Evolutionary conservation across 176 grass and related monocot genomes (phyloP).

Genomic region (Carex scoparia): DNA sequence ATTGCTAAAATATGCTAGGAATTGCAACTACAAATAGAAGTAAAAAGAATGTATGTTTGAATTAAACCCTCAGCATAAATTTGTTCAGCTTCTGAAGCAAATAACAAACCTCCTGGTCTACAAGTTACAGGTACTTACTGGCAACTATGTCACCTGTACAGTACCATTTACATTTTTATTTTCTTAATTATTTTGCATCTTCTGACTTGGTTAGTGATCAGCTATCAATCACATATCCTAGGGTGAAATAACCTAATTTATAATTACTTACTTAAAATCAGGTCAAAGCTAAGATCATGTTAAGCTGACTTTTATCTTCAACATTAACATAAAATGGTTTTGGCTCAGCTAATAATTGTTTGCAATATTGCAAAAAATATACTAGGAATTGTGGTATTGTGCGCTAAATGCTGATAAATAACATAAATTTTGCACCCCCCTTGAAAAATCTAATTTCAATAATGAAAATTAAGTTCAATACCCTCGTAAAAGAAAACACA

Average conservation of each 20-base stretch:
- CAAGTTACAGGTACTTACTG: neutral
- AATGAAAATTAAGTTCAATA: neutral
- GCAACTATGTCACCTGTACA: too few relatives aligned
- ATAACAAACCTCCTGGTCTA: too few relatives aligned
- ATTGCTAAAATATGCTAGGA: neutral
- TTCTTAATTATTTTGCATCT: neutral
- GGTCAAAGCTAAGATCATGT: neutral
- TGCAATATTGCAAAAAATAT: neutral
- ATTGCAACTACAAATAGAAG: neutral
- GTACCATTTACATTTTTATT: neutral
- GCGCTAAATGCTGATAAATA: neutral
- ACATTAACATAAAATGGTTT: neutral
- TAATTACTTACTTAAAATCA: neutral
- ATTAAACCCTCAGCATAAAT: too few relatives aligned
- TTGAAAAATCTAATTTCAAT: neutral
- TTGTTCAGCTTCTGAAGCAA: too few relatives aligned
- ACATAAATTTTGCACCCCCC: neutral
- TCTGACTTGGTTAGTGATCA: neutral
- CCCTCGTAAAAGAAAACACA: neutral
- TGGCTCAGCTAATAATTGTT: neutral
- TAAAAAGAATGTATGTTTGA: too few relatives aligned
- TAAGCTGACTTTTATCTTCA: neutral
- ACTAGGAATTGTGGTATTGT: neutral
- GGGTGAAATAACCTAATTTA: neutral
- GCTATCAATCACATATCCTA: neutral